Percentiles rank a stretch among this genome's conserved stretches.
phyloP scores from a whole-genome alignment of 2,329 filamentous ascomycete genomes.

The Paracamarosporium sp. region DNA sequence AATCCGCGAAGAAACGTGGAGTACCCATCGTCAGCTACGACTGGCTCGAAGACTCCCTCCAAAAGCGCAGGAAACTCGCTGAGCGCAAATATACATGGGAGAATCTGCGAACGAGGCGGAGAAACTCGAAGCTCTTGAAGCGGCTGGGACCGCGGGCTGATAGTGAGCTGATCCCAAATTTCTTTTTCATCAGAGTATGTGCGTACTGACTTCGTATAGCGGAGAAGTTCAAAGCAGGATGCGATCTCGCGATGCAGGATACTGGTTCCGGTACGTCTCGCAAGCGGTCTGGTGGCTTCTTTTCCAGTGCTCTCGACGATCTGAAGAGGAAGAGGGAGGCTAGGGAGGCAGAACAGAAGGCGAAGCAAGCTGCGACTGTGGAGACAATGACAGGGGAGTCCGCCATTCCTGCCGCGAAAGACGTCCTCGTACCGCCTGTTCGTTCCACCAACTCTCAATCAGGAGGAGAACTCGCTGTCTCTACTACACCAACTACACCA shows the following conservation, averaged over 20 bases:
- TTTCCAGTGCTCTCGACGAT: conserved; percentile 30
- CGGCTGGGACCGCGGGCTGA: conserved; percentile 31
- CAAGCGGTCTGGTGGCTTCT: conserved; percentile 30
- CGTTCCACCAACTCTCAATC: neutral
- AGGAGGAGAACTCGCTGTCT: neutral
- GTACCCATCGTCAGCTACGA: conserved; percentile 49
- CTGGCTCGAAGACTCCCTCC: conserved; percentile 59
- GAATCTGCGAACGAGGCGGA: conserved; percentile 32
- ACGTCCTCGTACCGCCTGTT: neutral
- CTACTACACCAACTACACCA: neutral
- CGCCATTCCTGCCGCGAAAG: neutral
- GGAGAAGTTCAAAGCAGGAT: conserved; percentile 39
- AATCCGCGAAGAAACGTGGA: conserved; percentile 23
- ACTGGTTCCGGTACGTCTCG: conserved; percentile 47
- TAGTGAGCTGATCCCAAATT: conserved; percentile 20
- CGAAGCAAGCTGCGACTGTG: conserved; percentile 13
- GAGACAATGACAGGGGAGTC: neutral
- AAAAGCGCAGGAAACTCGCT: conserved; percentile 33
- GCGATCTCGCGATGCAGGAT: conserved; percentile 34
- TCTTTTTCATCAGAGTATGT: neutral
- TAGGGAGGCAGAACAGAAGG: conserved; percentile 21
- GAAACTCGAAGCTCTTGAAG: conserved; percentile 39
- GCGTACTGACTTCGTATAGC: conserved; percentile 19
- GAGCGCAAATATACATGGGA: conserved; percentile 46
- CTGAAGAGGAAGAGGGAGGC: conserved; percentile 29